Conservation (phyloP, 2,329 filamentous ascomycete species). For the Epichloe typhina region DNA sequence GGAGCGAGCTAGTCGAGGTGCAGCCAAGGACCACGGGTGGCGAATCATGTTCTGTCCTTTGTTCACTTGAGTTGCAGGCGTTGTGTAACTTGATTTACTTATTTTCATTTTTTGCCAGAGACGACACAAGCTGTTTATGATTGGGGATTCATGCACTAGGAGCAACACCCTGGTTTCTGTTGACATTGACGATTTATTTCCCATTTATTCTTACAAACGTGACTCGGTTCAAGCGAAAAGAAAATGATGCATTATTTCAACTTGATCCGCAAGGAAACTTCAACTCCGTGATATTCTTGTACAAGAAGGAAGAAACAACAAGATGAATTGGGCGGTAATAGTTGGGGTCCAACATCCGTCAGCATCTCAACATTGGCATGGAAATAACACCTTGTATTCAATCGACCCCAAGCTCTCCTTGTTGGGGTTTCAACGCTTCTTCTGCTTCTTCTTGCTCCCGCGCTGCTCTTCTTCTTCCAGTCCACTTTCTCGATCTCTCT, state of each 20-base stretch:
- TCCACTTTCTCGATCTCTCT: conserved; percentile 56
- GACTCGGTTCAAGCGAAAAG: background rate
- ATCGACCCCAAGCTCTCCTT: no score
- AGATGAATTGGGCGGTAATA: no score
- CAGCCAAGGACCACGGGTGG: no score
- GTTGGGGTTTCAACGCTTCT: conserved; percentile 18
- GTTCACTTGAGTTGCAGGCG: background rate
- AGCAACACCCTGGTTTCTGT: background rate
- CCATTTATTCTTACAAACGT: background rate
- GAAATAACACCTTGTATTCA: no score
- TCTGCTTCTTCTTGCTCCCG: conserved; percentile 48
- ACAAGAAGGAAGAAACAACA: background rate
- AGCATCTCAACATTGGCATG: no score
- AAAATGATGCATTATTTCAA: background rate
- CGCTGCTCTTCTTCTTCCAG: conserved; percentile 44
- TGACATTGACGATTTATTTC: background rate
- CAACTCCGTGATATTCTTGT: background rate
- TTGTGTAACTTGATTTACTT: background rate
- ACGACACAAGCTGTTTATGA: background rate
- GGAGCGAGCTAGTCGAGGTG: no score
- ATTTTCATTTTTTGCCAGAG: background rate
- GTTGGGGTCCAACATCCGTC: no score
- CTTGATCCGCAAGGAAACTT: background rate
- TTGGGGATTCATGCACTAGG: background rate
- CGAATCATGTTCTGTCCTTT: background rate